Base-by-base conservation (phyloP, 2,329 filamentous ascomycete genomes). In the Paecilomyces niveus region DNA sequence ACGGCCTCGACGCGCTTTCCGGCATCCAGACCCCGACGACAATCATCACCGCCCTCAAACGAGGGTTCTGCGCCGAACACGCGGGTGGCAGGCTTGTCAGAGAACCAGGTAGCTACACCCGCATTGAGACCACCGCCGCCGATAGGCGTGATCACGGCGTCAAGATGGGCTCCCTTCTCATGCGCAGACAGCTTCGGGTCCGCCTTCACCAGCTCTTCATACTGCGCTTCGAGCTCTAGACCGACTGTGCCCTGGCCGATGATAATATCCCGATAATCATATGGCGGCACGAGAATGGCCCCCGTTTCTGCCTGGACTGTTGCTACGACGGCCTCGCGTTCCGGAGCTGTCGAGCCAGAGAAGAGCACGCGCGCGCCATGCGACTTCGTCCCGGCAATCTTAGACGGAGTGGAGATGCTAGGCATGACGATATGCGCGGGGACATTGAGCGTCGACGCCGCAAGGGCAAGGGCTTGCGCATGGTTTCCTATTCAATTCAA, bases 351-450 rank as follows among this genome's bases (percentile, higher is more conserved):
- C 59, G 86, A 87, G 15, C 93, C 93, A 69, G 86, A 90, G 79
- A 96, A 95, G 58, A 90, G 80, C 32, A 97, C 83, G 49, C 81
- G 80, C 3, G 91, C 89, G 61, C 90, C 90, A 73, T 96, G 91
- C 5, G 85, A 83, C 64, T 81, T 79, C 0, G 93, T 96, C 0
- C 88, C 92, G 3, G 89, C 87, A 62, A 97, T 91, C 74, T 97
- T 97, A 62, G 86, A 87, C n/a, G 89, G 84, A 0, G 89, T 88
- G 58, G 87, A 88, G 69, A 94, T 94, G n/a, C 76, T 73, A 0
- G 93, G 93, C 93, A 97, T 97, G 59, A 97, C 87, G 69, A 97
- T 92, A 77, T 93, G 85, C 0, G 91, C 90, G 10, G 88, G 87
- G 62, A 97, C 86, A 56, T 80, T 77, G 69, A 88, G 85, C 39